These are phyloP conservation scores for Mycena vulgaris DNA, from an alignment of 768 basidiomycete genomes.

Conservation along the genomic window DNA sequence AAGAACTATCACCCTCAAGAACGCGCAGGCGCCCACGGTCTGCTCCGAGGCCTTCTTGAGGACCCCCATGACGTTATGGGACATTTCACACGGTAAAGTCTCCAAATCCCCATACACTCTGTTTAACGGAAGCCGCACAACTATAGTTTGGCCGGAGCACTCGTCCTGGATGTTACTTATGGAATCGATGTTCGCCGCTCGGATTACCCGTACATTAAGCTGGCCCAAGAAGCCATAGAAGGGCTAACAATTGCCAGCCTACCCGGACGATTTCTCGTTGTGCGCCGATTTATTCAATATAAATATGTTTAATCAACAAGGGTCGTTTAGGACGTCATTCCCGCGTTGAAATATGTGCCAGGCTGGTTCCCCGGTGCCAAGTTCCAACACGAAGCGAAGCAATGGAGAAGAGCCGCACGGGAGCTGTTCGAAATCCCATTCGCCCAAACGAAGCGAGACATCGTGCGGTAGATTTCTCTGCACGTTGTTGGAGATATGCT, in stretches of 20 bases:
- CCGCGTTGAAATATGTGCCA: neutral
- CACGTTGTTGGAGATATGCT: neutral
- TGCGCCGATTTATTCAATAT: conserved; percentile 17
- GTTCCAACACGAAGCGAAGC: neutral
- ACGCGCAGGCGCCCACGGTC: conserved; percentile 38
- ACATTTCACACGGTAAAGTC: conserved; percentile 45
- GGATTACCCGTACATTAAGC: conserved; percentile 46
- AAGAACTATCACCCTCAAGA: conserved; percentile 42
- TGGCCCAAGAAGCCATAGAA: conserved; percentile 43
- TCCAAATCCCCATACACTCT: neutral
- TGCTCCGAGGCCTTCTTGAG: conserved; percentile 43
- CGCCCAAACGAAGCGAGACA: neutral
- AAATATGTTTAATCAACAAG: too few relatives aligned
- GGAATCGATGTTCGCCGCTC: conserved; percentile 43
- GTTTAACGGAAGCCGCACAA: neutral
- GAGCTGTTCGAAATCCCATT: neutral
- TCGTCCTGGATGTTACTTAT: conserved; percentile 44
- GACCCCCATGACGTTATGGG: conserved; percentile 44
- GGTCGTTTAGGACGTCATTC: neutral
- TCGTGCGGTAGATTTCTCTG: neutral
- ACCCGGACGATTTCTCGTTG: conserved; percentile 50
- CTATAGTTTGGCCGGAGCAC: conserved; percentile 37
- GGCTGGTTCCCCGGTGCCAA: conserved; percentile 2
- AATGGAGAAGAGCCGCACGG: neutral
- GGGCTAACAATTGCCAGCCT: conserved; percentile 40